Evolutionary conservation across 805 yeast genomes (phyloP).

Genomic region (Pichia manshurica): DNA sequence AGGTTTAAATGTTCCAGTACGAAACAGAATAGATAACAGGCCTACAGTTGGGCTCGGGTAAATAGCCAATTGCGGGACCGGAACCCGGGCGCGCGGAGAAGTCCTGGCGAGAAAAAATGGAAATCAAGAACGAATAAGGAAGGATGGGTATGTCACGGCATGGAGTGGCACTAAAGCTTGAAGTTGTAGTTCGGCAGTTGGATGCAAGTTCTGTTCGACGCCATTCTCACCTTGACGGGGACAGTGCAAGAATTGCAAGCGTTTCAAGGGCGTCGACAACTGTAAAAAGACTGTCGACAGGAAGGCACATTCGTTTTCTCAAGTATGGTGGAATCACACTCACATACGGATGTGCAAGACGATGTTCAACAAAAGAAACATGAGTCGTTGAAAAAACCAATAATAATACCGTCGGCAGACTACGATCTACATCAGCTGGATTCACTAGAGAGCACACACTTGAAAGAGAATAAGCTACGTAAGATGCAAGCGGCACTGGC

Average conservation of each 20-base stretch:
- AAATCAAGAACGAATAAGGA: background rate
- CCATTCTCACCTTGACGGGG: too few species aligned
- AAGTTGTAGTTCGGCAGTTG: background rate
- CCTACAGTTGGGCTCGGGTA: too few species aligned
- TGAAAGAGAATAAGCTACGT: too few species aligned
- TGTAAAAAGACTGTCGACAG: too few species aligned
- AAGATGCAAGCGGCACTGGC: background rate
- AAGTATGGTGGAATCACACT: background rate
- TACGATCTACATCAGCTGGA: constrained; percentile 8
- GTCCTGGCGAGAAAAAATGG: background rate
- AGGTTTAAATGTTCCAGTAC: too few species aligned
- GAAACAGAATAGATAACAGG: too few species aligned
- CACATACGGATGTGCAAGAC: constrained; percentile 1
- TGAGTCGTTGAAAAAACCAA: constrained; percentile 5
- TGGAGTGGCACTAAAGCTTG: background rate
- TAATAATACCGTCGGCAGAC: constrained; percentile 9
- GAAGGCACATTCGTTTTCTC: too few species aligned
- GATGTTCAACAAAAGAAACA: background rate
- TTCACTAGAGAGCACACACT: background rate
- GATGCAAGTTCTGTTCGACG: too few species aligned
- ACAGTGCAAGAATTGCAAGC: too few species aligned
- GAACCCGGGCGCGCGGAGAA: constrained; percentile 1
- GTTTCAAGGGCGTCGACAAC: too few species aligned
- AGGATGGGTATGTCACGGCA: background rate
- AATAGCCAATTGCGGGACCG: background rate